A percentile compares a stretch with the other conserved stretches of the same genome.
phyloP scores from a whole-genome alignment of 768 basidiomycete species.

The Flagelloscypha sp. region DNA sequence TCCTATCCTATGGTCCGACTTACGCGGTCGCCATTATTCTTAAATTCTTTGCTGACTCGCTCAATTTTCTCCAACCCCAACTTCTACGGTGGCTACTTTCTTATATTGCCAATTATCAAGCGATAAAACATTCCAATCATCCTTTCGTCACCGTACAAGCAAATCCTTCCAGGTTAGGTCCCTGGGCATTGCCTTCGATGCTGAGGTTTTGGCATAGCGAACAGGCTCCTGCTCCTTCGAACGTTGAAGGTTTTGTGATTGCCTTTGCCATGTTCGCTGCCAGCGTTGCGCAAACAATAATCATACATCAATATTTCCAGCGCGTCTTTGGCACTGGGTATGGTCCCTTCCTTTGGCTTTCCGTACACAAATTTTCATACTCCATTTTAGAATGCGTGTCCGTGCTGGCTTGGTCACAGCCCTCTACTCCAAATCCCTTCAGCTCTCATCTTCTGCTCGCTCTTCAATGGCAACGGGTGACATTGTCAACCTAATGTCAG shows the following conservation, averaged over 20 bases:
- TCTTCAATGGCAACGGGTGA: constrained; percentile 80
- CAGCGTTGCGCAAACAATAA: constrained; percentile 69
- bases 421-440: constrained; percentile 81
- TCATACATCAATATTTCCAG: constrained; percentile 90
- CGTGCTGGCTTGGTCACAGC: constrained; percentile 79
- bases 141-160: no score
- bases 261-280: constrained; percentile 73
- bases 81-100: constrained; percentile 69
- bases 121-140: no score
- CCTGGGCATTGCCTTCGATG: no score
- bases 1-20: constrained; percentile 69
- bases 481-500: constrained; percentile 91
- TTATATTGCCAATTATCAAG: constrained; percentile 77
- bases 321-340: constrained; percentile 66
- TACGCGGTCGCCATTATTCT: constrained; percentile 54
- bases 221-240: constrained; percentile 26
- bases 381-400: constrained; percentile 74
- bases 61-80: constrained; percentile 84
- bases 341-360: constrained; percentile 1
- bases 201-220: no score
- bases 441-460: constrained; percentile 81
- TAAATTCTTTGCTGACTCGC: constrained; percentile 69
- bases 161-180: constrained; percentile 34
- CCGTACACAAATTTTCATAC: no score
- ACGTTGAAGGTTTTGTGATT: constrained; percentile 66